phyloP scores from a whole-genome alignment of 2,329 filamentous ascomycete genomes.

The Beauveria varroae region DNA sequence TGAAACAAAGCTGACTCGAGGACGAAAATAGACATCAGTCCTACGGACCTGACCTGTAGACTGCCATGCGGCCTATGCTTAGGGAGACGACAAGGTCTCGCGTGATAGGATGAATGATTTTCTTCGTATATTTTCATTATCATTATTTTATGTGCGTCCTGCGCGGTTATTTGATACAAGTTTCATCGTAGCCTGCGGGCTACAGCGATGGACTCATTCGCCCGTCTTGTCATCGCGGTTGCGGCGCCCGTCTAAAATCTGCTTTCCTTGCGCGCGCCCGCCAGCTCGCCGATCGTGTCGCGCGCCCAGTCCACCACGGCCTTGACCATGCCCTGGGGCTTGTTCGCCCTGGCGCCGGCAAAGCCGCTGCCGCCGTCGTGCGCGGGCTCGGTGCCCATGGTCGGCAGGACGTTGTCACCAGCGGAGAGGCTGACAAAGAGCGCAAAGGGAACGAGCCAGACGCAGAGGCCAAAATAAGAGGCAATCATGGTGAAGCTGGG shows the following conservation, averaged over 20 bases:
- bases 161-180: conserved; percentile 6
- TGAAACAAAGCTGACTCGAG: too few relatives aligned
- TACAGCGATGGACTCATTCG: background rate
- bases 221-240: background rate
- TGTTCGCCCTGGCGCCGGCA: conserved; percentile 16
- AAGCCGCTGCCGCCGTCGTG: conserved; percentile 35
- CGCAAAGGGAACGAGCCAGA: conserved; percentile 94
- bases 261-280: conserved; percentile 21
- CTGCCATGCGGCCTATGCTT: too few relatives aligned
- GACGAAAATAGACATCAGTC: background rate
- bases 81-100: too few relatives aligned
- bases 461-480: conserved; percentile 90
- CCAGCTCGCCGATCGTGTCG: conserved; percentile 42
- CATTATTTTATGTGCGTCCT: conserved; percentile 9
- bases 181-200: background rate
- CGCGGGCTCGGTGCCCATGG: conserved; percentile 64
- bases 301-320: conserved; percentile 53
- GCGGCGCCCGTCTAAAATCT: conserved; percentile 13
- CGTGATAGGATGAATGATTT: too few relatives aligned
- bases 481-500: conserved; percentile 92
- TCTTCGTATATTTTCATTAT: background rate
- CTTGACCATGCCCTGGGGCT: conserved; percentile 59
- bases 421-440: conserved; percentile 92
- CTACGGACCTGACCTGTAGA: too few relatives aligned
- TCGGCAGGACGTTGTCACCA: conserved; percentile 89